These are phyloP conservation scores for Hymenoscyphus fructigenus DNA, from an alignment of 2,329 filamentous ascomycete species.

Conservation along the genomic window DNA sequence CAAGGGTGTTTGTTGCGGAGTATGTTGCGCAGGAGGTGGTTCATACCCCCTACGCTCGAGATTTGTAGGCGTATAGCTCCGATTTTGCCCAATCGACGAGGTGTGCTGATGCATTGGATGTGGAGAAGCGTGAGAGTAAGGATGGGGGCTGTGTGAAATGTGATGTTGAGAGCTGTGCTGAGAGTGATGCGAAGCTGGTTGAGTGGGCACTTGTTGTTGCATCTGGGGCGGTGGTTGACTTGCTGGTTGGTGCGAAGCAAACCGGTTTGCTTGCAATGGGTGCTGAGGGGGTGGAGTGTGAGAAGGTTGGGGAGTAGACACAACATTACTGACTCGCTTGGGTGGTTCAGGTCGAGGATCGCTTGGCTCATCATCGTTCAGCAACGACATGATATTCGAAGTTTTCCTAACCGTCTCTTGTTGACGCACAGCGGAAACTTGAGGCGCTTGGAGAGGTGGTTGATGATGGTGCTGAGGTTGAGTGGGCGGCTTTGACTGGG, in stretches of 20 bases:
- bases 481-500: conserved; percentile 16
- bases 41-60: conserved; percentile 42
- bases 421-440: conserved; percentile 42
- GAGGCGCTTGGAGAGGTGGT: conserved; percentile 29
- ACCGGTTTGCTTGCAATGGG: conserved; percentile 27
- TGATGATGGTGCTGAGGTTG: conserved; percentile 16
- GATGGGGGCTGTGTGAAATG: conserved; percentile 42
- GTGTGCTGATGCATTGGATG: conserved; percentile 49
- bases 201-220: conserved; percentile 41
- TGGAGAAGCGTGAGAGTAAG: conserved; percentile 50
- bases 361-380: conserved; percentile 54
- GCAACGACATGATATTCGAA: conserved; percentile 61
- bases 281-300: conserved; percentile 33
- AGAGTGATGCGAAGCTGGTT: conserved; percentile 36
- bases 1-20: conserved; percentile 30
- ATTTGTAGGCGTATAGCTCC: conserved; percentile 33
- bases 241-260: conserved; percentile 43
- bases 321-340: conserved; percentile 32
- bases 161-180: conserved; percentile 34
- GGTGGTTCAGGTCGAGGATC: conserved; percentile 39
- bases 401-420: conserved; percentile 55
- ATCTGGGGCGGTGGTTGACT: conserved; percentile 25
- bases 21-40: conserved; percentile 35
- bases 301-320: conserved; percentile 22
- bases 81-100: conserved; percentile 30